A percentile compares a stretch with the other conserved stretches of the same genome.
These are phyloP conservation scores for Rhamnella rubrinervis DNA, from an alignment of 331 rosid genomes.

Conservation along the genomic window DNA sequence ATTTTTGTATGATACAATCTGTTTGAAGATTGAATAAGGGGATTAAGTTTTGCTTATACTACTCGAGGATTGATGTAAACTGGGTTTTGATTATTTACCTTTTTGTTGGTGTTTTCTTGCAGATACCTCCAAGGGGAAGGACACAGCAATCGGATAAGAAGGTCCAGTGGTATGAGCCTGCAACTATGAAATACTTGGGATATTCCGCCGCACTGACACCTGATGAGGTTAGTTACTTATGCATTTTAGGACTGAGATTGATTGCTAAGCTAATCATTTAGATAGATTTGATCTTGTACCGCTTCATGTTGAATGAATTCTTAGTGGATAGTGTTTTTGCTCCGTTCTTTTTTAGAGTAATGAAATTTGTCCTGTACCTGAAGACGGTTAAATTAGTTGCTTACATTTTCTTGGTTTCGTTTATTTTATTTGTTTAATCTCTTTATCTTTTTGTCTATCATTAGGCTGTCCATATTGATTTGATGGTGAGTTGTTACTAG, in stretches of 20 bases:
- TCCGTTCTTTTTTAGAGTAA: background rate
- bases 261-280: background rate
- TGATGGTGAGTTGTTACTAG: too few relatives aligned
- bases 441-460: too few relatives aligned
- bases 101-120: constrained; percentile 32
- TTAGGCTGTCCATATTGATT: too few relatives aligned
- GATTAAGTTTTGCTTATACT: background rate
- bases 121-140: constrained; percentile 85
- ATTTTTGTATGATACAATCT: constrained; percentile 5
- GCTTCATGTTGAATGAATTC: background rate
- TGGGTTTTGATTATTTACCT: background rate
- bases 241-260: constrained; percentile 12
- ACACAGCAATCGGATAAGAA: constrained; percentile 62
- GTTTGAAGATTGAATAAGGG: background rate
- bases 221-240: constrained; percentile 60
- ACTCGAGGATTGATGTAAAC: background rate
- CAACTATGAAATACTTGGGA: constrained; percentile 90
- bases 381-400: background rate
- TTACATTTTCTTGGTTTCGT: too few relatives aligned
- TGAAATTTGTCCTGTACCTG: background rate
- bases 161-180: constrained; percentile 90
- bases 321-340: background rate
- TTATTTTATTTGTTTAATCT: too few relatives aligned
- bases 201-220: constrained; percentile 65
- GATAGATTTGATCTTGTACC: constrained; percentile 3